Evolutionary conservation across 2,329 filamentous ascomycete species (phyloP).

Genomic region (Talaromyces sp.): DNA sequence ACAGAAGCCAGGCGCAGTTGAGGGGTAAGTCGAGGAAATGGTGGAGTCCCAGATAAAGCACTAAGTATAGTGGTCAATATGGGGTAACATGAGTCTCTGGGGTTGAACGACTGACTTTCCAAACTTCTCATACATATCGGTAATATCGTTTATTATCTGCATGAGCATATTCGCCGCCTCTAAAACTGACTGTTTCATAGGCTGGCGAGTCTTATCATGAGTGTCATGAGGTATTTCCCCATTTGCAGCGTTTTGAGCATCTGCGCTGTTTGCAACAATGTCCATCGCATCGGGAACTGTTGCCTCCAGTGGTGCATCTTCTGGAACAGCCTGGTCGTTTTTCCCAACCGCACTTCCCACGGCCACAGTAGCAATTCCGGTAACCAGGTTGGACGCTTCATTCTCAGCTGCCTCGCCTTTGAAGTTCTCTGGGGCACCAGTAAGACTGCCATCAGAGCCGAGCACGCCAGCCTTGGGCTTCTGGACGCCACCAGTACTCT

Average conservation of each 20-base stretch:
- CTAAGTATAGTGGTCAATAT: constrained; percentile 31
- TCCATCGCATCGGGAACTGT: constrained; percentile 64
- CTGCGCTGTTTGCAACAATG: constrained; percentile 56
- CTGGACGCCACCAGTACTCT: constrained; percentile 71
- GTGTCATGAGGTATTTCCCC: constrained; percentile 55
- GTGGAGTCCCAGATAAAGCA: constrained; percentile 64
- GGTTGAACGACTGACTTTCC: constrained; percentile 53
- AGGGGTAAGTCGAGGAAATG: constrained; percentile 60
- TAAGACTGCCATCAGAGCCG: constrained; percentile 74
- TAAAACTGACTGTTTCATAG: constrained; percentile 77
- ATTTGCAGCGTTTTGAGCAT: constrained; percentile 56
- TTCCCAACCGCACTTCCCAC: constrained; percentile 76
- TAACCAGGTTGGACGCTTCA: constrained; percentile 80
- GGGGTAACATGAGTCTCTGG: constrained; percentile 3
- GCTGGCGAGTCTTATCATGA: constrained; percentile 77
- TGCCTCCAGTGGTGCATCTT: constrained; percentile 53
- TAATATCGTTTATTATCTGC: constrained; percentile 62
- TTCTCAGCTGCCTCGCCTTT: constrained; percentile 82
- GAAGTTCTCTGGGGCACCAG: constrained; percentile 79
- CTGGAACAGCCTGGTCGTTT: constrained; percentile 67
- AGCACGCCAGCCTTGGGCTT: constrained; percentile 76
- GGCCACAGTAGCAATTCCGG: constrained; percentile 70
- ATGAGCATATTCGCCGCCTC: constrained; percentile 73
- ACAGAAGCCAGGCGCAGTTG: constrained; percentile 59
- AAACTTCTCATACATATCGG: constrained; percentile 66